Base-by-base conservation (phyloP, 2,329 filamentous ascomycete species). In the Neonectria neomacrospora region DNA sequence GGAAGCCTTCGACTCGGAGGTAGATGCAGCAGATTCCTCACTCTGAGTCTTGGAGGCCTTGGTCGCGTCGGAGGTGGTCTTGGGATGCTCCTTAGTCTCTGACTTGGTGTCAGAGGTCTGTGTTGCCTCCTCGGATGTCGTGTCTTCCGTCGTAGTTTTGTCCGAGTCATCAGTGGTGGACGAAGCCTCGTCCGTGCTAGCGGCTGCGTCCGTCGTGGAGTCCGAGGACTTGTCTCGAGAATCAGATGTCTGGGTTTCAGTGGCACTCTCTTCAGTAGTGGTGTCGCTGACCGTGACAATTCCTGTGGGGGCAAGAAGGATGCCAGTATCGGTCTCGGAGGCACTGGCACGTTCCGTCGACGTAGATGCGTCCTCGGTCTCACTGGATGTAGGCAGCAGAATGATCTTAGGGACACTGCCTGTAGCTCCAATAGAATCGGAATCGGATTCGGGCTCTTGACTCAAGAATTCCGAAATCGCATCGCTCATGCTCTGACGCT, bases 301-400 rank as follows among this genome's bases (percentile, higher is more conserved):
- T 23, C 71, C 72, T 3, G 71, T 69, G 3, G 72, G 72, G 5
- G 66, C 72, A 47, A 71, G 58, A 8, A 75, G 64, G 51, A 76
- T 73, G 5, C 66, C 67, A 34, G 69, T 72, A 16, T 71, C 69
- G 22, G 67, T 58, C 11, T 69, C 68, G 6, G 64, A 57, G 3
- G 58, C 54, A 11, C 37, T 60, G 9, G 16, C 57, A n/a, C 60
- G 58, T 47, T 67, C 55, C 6, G 65, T 60, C 2, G 66, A 60
- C 14, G 68, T 68, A 11, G 61, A 59, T 12, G 61, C 61, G 37
- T 63, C 64, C 32, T 61, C 47, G 2, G 42, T 37, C 4, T 20
- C 32, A 22, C 60, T 73, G 20, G 70, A 57, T 23, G 70, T 71
- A 3, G 70, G 70, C 52, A 64, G 68, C 11, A 72, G 44, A 28